Evolutionary conservation across 164 flowering plant species (phyloP).

Genomic region (Magnolia sinica): DNA sequence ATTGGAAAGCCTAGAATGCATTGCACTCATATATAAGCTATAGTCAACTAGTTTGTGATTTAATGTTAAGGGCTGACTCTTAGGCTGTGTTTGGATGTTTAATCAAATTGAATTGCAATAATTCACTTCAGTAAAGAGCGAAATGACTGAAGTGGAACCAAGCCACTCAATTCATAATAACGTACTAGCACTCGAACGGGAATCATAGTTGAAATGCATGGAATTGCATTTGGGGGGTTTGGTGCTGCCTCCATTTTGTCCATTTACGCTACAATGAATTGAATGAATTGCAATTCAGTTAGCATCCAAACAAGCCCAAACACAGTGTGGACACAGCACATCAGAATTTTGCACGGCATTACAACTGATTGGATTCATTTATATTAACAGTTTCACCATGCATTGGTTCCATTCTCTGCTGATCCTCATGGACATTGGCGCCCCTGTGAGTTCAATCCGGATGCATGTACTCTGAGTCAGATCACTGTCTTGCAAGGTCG

Average conservation of each 20-base stretch:
- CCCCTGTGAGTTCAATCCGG: slow-evolving; percentile 56
- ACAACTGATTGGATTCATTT: neutral
- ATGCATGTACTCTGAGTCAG: slow-evolving; percentile 48
- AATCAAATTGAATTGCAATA: neutral
- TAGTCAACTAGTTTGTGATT: neutral
- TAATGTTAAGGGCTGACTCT: neutral
- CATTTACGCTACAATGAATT: neutral
- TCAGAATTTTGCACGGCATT: neutral
- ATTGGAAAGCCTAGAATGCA: neutral
- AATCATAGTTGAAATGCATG: neutral
- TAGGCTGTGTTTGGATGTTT: neutral
- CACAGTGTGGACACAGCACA: neutral
- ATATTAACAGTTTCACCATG: slow-evolving; percentile 62
- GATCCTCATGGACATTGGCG: slow-evolving; percentile 69
- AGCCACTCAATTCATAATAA: too few relatives aligned
- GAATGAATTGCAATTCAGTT: neutral
- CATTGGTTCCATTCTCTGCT: slow-evolving; percentile 74
- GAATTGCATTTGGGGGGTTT: neutral
- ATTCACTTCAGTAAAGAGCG: too few relatives aligned
- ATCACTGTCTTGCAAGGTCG: slow-evolving; percentile 66
- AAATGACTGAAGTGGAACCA: too few relatives aligned
- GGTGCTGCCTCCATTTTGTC: neutral
- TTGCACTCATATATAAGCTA: neutral
- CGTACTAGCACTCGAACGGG: too few relatives aligned
- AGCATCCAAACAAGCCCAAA: neutral